phyloP scores from a whole-genome alignment of 1,284 basidiomycete genomes.

The Trichosporon sp. region DNA sequence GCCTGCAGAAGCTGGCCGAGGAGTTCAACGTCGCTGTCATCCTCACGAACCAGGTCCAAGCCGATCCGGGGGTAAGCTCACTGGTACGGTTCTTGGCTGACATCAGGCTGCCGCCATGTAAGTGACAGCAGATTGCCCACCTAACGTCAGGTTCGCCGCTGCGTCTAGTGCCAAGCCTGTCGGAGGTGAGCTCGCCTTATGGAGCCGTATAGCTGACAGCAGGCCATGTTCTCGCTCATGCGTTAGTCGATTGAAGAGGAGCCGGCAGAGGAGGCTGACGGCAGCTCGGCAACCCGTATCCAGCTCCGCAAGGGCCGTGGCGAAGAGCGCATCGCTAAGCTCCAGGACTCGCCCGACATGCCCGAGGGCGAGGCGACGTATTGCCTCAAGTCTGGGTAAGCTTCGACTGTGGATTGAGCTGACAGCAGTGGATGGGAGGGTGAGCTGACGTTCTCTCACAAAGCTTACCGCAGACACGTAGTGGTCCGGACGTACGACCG shows the following conservation, averaged over 20 bases:
- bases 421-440: conserved; percentile 36
- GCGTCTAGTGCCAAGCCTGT: conserved; percentile 81
- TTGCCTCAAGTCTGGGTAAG: conserved; percentile 57
- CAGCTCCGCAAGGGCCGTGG: conserved; percentile 66
- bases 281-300: conserved; percentile 43
- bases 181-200: conserved; percentile 57
- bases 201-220: not conserved
- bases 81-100: not conserved
- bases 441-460: conserved; percentile 7
- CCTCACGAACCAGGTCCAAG: conserved; percentile 81
- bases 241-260: conserved; percentile 35
- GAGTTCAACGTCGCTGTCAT: conserved; percentile 78
- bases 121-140: conserved; percentile 7
- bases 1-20: conserved; percentile 82
- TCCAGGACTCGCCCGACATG: conserved; percentile 86
- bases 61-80: conserved; percentile 69
- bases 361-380: conserved; percentile 90
- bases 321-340: conserved; percentile 90
- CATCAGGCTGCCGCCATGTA: conserved; percentile 66
- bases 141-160: conserved; percentile 62
- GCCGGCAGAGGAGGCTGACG: not conserved
- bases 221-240: conserved; percentile 50
- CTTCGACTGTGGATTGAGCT: conserved; percentile 7
- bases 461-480: conserved; percentile 13
- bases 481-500: not conserved